Base-by-base conservation (phyloP, 2,329 filamentous ascomycete species). In the Fusarium annulatum region DNA sequence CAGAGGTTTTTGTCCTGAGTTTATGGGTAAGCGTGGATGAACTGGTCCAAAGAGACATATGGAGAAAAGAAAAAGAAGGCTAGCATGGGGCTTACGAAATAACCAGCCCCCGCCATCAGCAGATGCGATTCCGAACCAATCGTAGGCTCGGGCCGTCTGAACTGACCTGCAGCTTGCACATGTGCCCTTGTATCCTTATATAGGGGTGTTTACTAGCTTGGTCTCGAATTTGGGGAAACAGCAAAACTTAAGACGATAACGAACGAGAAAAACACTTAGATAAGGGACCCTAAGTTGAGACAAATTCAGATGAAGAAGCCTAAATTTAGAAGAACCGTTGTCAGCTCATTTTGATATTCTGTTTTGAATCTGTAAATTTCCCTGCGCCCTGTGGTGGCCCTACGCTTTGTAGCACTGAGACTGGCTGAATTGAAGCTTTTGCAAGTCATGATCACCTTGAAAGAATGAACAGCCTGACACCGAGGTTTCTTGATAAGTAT, bases 401-500 rank as follows among this genome's bases (percentile, higher is more conserved):
- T 11, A 16, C 5, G n/a, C 15, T 43, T 16, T n/a, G 9, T 15
- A 23, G 21, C 12, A 42, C 9, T 42, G 41, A 23, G 9, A 7
- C 21, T n/a, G 21, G 10, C 4, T 7, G 6, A 7, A 43, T 7
- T 10, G 5, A 43, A 43, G 9, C n/a, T 5, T 43, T 18, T 11
- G 4, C 8, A 18, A 4, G 4, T 23, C n/a, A 43, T 23, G 9
- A 43, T 43, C n/a, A 23, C n/a, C 7, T 15, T 11, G 9, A 23
- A 33, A 21, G 9, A 16, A n/a, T 5, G 19, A 8, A n/a, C 9
- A 16, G 15, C 9, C 5, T 51, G 5, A 16, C 5, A 12, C n/a
- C 9, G 7, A 3, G 3, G 16, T 3, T 9, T 16, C 0, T 16
- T 6, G 1, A 16, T 12, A 2, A n/a, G 10, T 28, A 38, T 38